These are phyloP conservation scores for Microbotryum lychnidis-dioicae DNA, from an alignment of 1,284 basidiomycete species.

Conservation along the genomic window DNA sequence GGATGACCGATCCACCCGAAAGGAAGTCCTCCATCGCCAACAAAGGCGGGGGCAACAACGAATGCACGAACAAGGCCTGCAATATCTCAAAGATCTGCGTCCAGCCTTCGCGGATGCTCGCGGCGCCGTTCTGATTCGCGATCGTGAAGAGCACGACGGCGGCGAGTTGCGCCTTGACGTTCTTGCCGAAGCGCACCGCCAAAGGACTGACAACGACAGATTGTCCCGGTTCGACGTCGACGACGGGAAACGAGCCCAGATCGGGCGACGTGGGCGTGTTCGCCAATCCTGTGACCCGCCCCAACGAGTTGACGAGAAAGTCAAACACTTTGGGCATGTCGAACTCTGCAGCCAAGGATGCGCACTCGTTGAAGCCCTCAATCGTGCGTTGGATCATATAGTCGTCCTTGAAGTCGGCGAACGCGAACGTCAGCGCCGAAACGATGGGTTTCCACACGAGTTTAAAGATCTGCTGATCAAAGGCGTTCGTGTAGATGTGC, in stretches of 20 bases:
- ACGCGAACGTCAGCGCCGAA: constrained; percentile 56
- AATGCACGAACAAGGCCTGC: constrained; percentile 89
- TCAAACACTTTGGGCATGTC: constrained; percentile 91
- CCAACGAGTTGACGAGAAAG: constrained; percentile 84
- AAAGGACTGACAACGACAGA: constrained; percentile 81
- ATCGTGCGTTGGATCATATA: constrained; percentile 92
- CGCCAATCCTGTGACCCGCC: constrained; percentile 46
- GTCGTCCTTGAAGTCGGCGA: constrained; percentile 93
- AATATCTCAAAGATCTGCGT: constrained; percentile 92
- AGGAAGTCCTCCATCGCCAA: constrained; percentile 96
- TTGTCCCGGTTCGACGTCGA: constrained; percentile 84
- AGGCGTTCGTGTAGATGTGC: constrained; percentile 57
- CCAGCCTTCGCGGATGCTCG: constrained; percentile 83
- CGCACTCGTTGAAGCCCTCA: constrained; percentile 90
- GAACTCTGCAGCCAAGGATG: constrained; percentile 82
- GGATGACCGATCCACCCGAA: constrained; percentile 73
- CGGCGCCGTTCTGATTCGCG: constrained; percentile 92
- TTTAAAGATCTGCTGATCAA: constrained; percentile 90
- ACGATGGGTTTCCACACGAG: constrained; percentile 84
- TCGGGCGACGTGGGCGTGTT: constrained; percentile 35
- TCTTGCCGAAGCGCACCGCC: constrained; percentile 87
- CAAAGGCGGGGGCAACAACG: constrained; percentile 76
- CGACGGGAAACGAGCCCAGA: constrained; percentile 75
- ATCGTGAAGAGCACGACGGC: constrained; percentile 97
- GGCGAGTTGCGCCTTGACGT: constrained; percentile 91